Evolutionary conservation across 1,284 basidiomycete genomes (phyloP).

Genomic region (Leccinum fallax): DNA sequence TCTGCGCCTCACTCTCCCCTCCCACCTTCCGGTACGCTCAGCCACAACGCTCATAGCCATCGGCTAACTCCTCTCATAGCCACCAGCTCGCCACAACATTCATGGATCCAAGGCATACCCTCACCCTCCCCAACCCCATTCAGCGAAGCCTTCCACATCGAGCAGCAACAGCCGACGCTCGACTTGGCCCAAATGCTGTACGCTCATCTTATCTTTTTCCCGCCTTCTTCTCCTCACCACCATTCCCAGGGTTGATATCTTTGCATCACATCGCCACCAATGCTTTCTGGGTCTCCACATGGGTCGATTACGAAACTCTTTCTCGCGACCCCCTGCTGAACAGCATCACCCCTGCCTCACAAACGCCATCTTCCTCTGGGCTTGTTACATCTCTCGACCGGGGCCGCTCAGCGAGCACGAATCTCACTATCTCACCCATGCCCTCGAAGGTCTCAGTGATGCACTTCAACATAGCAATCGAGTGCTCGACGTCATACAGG

Average conservation of each 20-base stretch:
- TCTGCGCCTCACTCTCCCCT: constrained; percentile 65
- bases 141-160: constrained; percentile 51
- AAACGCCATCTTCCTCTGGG: constrained; percentile 80
- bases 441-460: constrained; percentile 60
- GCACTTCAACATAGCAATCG: constrained; percentile 56
- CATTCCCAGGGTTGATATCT: constrained; percentile 62
- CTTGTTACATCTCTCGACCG: constrained; percentile 74
- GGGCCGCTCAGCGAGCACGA: constrained; percentile 68
- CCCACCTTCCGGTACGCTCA: constrained; percentile 48
- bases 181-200: constrained; percentile 70
- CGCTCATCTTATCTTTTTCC: constrained; percentile 29
- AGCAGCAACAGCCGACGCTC: constrained; percentile 57
- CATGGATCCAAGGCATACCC: constrained; percentile 40
- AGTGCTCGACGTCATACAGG: constrained; percentile 70
- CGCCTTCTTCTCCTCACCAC: constrained; percentile 13
- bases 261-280: constrained; percentile 74
- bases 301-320: constrained; percentile 60
- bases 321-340: constrained; percentile 51
- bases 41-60: constrained; percentile 29
- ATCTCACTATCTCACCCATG: constrained; percentile 61
- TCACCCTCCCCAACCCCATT: constrained; percentile 52
- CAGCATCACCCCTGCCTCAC: constrained; percentile 73
- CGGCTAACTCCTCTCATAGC: constrained; percentile 19
- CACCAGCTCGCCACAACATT: constrained; percentile 31
- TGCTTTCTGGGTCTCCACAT: constrained; percentile 69